These are phyloP conservation scores for Neonectria coccinea DNA, from an alignment of 2,329 filamentous ascomycete genomes.

Conservation along the genomic window DNA sequence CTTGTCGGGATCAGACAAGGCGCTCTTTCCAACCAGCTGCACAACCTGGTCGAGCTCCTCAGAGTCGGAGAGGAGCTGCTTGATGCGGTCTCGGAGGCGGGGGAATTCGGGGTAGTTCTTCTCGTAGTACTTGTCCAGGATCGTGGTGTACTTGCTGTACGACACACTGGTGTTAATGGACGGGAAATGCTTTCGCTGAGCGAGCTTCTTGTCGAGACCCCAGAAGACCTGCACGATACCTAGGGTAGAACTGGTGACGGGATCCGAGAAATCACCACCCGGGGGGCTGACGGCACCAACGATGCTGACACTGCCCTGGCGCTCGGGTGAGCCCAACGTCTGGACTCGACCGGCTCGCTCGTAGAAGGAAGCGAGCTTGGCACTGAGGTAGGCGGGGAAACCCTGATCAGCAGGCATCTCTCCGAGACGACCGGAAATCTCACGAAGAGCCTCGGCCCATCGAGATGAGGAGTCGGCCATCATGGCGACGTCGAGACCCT, in stretches of 20 bases:
- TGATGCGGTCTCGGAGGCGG: constrained; percentile 90
- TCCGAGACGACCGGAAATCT: constrained; percentile 97
- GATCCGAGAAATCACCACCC: constrained; percentile 99
- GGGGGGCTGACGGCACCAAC: constrained; percentile 97
- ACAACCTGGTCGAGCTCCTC: constrained; percentile 99
- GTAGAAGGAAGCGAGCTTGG: constrained; percentile 99
- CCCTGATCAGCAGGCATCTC: constrained; percentile 99
- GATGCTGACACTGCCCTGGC: constrained; percentile 93
- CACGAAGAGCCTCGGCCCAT: constrained; percentile 98
- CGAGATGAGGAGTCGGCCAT: constrained; percentile 99
- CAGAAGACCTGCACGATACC: constrained; percentile 99
- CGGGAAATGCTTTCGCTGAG: constrained; percentile 98
- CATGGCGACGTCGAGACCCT: constrained; percentile 98
- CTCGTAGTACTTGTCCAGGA: constrained; percentile 93
- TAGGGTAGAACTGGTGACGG: constrained; percentile 92
- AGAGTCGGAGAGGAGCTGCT: constrained; percentile 91
- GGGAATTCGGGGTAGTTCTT: constrained; percentile 96
- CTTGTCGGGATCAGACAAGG: constrained; percentile 96
- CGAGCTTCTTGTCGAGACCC: constrained; percentile 99
- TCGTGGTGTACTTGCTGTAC: constrained; percentile 95
- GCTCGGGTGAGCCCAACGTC: constrained; percentile 87
- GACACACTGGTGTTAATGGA: constrained; percentile 95
- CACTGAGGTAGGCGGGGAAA: constrained; percentile 97
- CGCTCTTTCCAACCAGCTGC: constrained; percentile 97
- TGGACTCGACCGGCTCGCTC: constrained; percentile 93